Conservation (phyloP, 176 grass and related monocot species). For the Oryza punctata region DNA sequence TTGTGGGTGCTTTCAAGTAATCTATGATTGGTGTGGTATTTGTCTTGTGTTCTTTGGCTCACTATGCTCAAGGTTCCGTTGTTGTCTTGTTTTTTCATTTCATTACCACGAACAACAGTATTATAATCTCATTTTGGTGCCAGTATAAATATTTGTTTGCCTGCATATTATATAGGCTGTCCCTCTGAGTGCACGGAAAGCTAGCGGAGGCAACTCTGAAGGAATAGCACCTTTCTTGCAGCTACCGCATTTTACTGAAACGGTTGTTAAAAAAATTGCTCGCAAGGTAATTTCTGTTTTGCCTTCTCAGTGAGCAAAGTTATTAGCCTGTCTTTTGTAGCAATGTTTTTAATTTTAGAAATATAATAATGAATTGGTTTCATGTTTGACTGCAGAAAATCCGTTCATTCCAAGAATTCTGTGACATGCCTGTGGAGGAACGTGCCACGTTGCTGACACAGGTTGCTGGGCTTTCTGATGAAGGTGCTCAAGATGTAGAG, state of each 20-base stretch:
- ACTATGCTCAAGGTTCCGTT: neutral
- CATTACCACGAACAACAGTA: neutral
- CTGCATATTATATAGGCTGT: conserved; percentile 68
- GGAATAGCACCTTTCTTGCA: conserved; percentile 92
- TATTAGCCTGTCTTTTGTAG: neutral
- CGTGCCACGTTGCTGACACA: conserved; percentile 76
- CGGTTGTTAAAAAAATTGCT: conserved; percentile 73
- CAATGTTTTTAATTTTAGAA: neutral
- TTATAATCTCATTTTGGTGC: conserved; percentile 6
- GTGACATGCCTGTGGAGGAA: conserved; percentile 61
- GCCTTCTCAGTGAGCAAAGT: neutral
- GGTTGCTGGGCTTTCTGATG: conserved; percentile 68
- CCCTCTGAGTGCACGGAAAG: conserved; percentile 80
- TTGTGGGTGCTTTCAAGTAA: neutral
- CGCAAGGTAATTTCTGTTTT: conserved; percentile 65
- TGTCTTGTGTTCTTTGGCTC: neutral
- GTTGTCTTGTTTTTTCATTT: neutral
- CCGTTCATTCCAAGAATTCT: conserved; percentile 80
- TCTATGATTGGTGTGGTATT: neutral
- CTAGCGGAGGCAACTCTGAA: conserved; percentile 74
- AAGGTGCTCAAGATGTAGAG: conserved; percentile 68
- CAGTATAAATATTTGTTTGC: conserved; percentile 29
- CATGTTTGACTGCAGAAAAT: conserved; percentile 65
- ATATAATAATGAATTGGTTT: neutral
- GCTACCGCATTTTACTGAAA: conserved; percentile 85